These are phyloP conservation scores for Aspergillus versicolor DNA, from an alignment of 2,329 filamentous ascomycete species.

Conservation along the genomic window DNA sequence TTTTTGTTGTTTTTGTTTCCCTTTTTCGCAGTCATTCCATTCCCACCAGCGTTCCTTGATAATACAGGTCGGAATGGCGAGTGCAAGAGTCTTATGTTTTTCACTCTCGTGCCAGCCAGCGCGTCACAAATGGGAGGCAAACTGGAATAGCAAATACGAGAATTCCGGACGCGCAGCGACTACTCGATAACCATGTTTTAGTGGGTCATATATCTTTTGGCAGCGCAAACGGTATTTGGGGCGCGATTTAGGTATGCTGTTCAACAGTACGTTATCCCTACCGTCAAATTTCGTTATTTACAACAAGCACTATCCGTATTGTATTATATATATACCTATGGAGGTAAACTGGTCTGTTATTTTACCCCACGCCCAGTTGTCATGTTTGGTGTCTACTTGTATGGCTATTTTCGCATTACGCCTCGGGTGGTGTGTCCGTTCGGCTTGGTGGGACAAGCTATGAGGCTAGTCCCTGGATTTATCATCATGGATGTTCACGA, in stretches of 20 bases:
- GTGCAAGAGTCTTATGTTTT: neutral
- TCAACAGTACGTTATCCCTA: neutral
- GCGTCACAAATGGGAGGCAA: neutral
- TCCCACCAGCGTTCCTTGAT: neutral
- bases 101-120: neutral
- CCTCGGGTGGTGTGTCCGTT: neutral
- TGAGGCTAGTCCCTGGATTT: neutral
- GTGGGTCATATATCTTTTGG: constrained; percentile 14
- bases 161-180: constrained; percentile 19
- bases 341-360: neutral
- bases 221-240: neutral
- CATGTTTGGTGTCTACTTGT: neutral
- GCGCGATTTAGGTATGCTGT: neutral
- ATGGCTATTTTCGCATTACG: neutral
- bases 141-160: constrained; percentile 3
- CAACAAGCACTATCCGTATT: neutral
- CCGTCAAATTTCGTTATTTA: neutral
- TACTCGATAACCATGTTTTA: constrained; percentile 33
- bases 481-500: neutral
- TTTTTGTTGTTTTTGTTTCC: constrained; percentile 13
- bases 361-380: neutral
- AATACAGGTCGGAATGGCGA: neutral
- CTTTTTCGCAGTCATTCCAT: constrained; percentile 2
- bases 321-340: constrained; percentile 4
- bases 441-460: neutral